Base-by-base conservation (phyloP, 1,139 yeast species). In the Hemisphaericaspora lyxosophila region DNA sequence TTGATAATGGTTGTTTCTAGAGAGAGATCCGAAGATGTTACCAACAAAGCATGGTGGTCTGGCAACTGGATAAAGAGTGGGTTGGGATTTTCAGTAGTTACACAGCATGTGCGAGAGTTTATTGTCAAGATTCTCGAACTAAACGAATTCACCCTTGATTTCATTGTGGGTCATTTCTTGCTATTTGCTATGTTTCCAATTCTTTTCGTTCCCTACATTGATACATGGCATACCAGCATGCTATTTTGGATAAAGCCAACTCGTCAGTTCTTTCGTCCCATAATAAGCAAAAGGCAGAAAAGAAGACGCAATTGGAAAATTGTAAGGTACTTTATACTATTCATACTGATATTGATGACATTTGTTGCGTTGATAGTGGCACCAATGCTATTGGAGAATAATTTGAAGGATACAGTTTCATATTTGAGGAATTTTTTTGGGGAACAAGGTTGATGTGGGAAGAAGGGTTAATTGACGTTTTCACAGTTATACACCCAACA, bases 41-140 rank as follows among this genome's bases (percentile, higher is more conserved):
- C 84, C 2, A 85, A 84, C 51, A 54, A 72, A 19, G 82, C 90
- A 0, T 88, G 96, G 95, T 88, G 96, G 96, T 76, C 87, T 0
- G 96, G 95, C 0, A 72, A 69, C 35, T 87, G 96, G 96, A 54
- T 72, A 29, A 64, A 62, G 9, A 70, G 76, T n/a, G 78, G 76
- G 1, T 60, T 82, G 27, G 86, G 89, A 1, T 73, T 78, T 75
- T 57, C 71, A 28, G 62, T 73, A 1, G 38, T 85, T 2, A 67
- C 82, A 0, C 94, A 85, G 50, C 89, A 92, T 0, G 35, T 76
- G 4, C 63, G 95, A 42, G 96, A 88, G 54, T 73, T 71, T 34
- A 40, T 78, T 5, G 83, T 88, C 27, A 88, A 88, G 51, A 61
- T 74, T 2, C 71, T 80, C 49, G 96, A 88, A 54, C 66, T 81